phyloP scores from a whole-genome alignment of 176 grass and related monocot species.

The Tillandsia fasciculata region DNA sequence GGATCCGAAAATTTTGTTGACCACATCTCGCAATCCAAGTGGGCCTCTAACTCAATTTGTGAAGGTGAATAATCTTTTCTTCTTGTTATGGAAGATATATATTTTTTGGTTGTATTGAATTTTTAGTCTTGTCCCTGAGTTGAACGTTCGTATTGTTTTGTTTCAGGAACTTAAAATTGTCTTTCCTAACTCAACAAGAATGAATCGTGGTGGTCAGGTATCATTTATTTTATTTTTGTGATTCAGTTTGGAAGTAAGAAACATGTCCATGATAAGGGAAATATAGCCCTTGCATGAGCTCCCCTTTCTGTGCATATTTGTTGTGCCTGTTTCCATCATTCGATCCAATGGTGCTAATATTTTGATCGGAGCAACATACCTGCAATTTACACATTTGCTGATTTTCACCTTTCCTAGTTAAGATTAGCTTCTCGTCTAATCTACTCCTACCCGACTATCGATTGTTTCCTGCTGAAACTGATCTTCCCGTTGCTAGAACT shows the following conservation, averaged over 20 bases:
- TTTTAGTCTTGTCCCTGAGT: constrained; percentile 5
- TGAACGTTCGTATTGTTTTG: neutral
- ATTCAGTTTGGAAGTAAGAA: neutral
- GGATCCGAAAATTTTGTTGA: constrained; percentile 79
- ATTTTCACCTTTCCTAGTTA: no score
- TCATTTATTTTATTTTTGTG: neutral
- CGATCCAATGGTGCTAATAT: no score
- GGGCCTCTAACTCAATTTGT: constrained; percentile 54
- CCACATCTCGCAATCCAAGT: constrained; percentile 76
- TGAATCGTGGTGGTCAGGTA: constrained; percentile 94
- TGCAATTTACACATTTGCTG: no score
- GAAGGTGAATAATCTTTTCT: constrained; percentile 31
- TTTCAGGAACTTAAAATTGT: constrained; percentile 76
- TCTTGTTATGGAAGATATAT: neutral
- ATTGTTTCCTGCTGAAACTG: neutral
- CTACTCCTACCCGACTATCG: no score
- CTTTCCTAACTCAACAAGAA: constrained; percentile 67
- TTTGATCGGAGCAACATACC: no score
- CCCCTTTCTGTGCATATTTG: no score
- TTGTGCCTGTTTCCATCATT: no score
- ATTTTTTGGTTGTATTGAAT: neutral
- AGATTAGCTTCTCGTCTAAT: no score
- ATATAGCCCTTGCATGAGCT: no score
- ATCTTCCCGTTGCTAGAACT: neutral
- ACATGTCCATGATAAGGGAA: no score